Conservation (phyloP, 768 basidiomycete species). For the Podaxis pistillaris region DNA sequence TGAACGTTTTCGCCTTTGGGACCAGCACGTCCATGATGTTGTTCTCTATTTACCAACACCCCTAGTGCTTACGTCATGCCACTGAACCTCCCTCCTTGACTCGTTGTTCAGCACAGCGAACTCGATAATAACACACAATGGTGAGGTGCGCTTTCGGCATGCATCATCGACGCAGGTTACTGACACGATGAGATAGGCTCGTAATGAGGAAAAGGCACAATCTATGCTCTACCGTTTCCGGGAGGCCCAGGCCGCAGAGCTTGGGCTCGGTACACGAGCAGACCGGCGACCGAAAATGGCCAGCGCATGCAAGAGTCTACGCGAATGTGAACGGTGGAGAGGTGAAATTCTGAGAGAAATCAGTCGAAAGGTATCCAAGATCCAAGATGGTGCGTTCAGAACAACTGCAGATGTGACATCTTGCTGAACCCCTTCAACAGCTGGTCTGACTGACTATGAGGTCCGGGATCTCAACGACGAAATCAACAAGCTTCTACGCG, state of each 20-base stretch:
- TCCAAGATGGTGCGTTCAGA: slow-evolving; percentile 78
- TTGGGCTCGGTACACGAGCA: slow-evolving; percentile 81
- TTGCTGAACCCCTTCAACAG: slow-evolving; percentile 36
- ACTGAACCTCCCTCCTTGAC: not conserved
- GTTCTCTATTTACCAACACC: not conserved
- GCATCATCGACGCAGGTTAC: not conserved
- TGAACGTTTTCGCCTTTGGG: not conserved
- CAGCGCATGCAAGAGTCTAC: slow-evolving; percentile 83
- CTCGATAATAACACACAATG: slow-evolving; percentile 11
- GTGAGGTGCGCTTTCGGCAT: slow-evolving; percentile 3
- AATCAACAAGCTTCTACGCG: slow-evolving; percentile 92
- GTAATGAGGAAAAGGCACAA: slow-evolving; percentile 98
- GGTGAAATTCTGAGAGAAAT: slow-evolving; percentile 95
- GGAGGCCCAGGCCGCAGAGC: slow-evolving; percentile 93
- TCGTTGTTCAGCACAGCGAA: not conserved
- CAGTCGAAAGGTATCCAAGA: slow-evolving; percentile 95
- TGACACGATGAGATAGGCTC: slow-evolving; percentile 52
- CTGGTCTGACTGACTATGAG: slow-evolving; percentile 93
- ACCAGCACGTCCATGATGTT: not conserved
- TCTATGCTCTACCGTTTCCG: slow-evolving; percentile 95
- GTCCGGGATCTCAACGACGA: slow-evolving; percentile 96
- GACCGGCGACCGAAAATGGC: slow-evolving; percentile 94
- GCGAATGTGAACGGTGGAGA: slow-evolving; percentile 94
- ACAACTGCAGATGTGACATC: not conserved
- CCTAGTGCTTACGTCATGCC: slow-evolving; percentile 5